Percentiles rank a stretch among this genome's conserved stretches.
These are phyloP conservation scores for Alternaria brassicicola DNA, from an alignment of 2,329 filamentous ascomycete genomes.

Conservation along the genomic window DNA sequence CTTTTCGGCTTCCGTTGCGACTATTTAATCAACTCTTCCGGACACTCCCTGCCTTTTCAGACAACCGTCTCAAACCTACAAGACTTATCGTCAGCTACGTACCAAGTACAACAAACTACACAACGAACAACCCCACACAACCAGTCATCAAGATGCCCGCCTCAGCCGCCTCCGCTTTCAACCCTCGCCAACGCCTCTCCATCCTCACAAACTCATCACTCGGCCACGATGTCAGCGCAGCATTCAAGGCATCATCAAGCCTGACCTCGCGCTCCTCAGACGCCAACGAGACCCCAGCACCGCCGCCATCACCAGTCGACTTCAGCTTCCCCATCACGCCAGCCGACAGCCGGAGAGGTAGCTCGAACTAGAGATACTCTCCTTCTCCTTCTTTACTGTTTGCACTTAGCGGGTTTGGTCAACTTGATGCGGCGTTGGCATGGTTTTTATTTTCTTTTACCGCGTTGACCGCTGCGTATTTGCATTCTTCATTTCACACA, in stretches of 20 bases:
- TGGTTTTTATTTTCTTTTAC: background rate
- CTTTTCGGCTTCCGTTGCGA: slow-evolving; percentile 10
- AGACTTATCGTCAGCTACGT: background rate
- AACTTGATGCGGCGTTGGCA: background rate
- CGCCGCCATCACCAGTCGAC: slow-evolving; percentile 50
- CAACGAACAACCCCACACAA: slow-evolving; percentile 5
- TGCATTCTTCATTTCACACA: background rate
- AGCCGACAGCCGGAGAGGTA: slow-evolving; percentile 15
- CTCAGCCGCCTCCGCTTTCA: slow-evolving; percentile 28
- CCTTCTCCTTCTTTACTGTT: slow-evolving; percentile 26
- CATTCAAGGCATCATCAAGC: slow-evolving; percentile 46
- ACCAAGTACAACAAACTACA: slow-evolving; percentile 1
- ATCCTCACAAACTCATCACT: slow-evolving; percentile 51
- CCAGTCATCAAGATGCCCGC: slow-evolving; percentile 36
- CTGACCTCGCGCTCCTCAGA: slow-evolving; percentile 34
- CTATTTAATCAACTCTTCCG: slow-evolving; percentile 27
- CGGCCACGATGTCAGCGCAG: slow-evolving; percentile 49
- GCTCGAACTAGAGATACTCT: background rate
- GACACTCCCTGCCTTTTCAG: slow-evolving; percentile 7
- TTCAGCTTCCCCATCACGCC: slow-evolving; percentile 48
- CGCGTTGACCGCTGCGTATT: background rate
- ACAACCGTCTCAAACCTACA: background rate
- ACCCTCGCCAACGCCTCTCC: slow-evolving; percentile 51
- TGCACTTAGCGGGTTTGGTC: slow-evolving; percentile 39
- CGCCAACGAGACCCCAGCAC: slow-evolving; percentile 49